These are phyloP conservation scores for Mucor irregularis DNA, from an alignment of 371 early-diverging fungal species.

Conservation along the genomic window DNA sequence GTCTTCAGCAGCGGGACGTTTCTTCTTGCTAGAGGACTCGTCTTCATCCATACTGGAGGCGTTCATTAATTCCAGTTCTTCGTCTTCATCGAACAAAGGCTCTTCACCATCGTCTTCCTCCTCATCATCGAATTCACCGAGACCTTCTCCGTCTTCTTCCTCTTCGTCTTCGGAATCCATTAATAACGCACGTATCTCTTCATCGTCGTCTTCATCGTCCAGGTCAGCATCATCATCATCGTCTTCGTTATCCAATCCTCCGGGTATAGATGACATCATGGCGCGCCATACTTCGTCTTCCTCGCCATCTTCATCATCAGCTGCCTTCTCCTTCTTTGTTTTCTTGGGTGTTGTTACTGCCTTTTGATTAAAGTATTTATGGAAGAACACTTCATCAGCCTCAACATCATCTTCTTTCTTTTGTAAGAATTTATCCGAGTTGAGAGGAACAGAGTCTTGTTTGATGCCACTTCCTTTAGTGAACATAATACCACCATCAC, in stretches of 20 bases:
- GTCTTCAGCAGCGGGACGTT: slow-evolving; percentile 25
- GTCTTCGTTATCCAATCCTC: slow-evolving; percentile 49
- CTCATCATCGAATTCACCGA: slow-evolving; percentile 19
- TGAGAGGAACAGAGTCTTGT: slow-evolving; percentile 43
- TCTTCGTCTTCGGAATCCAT: slow-evolving; percentile 49
- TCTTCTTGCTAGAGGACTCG: slow-evolving; percentile 31
- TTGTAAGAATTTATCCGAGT: slow-evolving; percentile 63
- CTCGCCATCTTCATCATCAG: slow-evolving; percentile 52
- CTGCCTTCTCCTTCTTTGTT: slow-evolving; percentile 42
- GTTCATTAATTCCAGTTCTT: slow-evolving; percentile 34
- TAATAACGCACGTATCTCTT: slow-evolving; percentile 46
- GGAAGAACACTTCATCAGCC: slow-evolving; percentile 81
- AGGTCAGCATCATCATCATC: slow-evolving; percentile 43
- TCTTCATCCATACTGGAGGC: slow-evolving; percentile 33
- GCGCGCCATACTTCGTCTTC: slow-evolving; percentile 74
- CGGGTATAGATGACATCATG: slow-evolving; percentile 71
- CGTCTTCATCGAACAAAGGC: slow-evolving; percentile 50
- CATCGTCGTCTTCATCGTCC: slow-evolving; percentile 60
- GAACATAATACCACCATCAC: slow-evolving; percentile 50
- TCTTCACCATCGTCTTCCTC: slow-evolving; percentile 41
- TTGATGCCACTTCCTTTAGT: slow-evolving; percentile 41
- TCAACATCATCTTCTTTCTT: slow-evolving; percentile 59
- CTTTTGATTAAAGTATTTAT: slow-evolving; percentile 75
- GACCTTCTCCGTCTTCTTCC: slow-evolving; percentile 37
- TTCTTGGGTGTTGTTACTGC: slow-evolving; percentile 27